Conservation (phyloP, 345 rosid species). For the Punica granatum region DNA sequence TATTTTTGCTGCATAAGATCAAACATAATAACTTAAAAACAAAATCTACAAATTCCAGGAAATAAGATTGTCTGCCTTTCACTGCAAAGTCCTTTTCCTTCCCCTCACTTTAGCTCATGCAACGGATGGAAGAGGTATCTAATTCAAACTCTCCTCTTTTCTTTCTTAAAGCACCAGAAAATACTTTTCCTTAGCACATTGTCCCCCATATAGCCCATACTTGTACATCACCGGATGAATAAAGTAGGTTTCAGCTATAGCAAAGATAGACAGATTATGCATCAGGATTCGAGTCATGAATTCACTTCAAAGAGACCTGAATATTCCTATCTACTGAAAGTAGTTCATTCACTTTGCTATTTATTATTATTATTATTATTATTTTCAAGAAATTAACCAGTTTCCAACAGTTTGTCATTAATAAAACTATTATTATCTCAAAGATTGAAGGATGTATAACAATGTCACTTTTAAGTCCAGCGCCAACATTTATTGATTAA, state of each 20-base stretch:
- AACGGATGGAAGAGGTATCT: neutral
- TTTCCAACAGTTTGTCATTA: neutral
- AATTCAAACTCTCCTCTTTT: neutral
- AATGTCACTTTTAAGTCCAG: neutral
- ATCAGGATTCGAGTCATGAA: neutral
- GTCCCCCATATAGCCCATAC: neutral
- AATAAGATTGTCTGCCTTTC: neutral
- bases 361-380: too few relatives aligned
- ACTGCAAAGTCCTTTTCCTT: too few relatives aligned
- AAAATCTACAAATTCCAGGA: neutral
- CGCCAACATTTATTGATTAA: neutral
- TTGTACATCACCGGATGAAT: neutral
- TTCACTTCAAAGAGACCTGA: neutral
- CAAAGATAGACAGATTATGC: neutral
- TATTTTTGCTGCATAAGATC: slow-evolving; percentile 36
- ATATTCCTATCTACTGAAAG: neutral
- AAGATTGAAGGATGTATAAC: neutral
- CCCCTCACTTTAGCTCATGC: neutral
- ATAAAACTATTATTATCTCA: neutral
- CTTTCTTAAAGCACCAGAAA: neutral
- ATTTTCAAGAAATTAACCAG: neutral
- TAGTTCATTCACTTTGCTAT: neutral
- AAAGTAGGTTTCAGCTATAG: neutral
- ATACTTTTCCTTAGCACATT: neutral
- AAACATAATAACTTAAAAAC: neutral